phyloP scores from a whole-genome alignment of 2,329 filamentous ascomycete genomes.

The Didymella exigua region DNA sequence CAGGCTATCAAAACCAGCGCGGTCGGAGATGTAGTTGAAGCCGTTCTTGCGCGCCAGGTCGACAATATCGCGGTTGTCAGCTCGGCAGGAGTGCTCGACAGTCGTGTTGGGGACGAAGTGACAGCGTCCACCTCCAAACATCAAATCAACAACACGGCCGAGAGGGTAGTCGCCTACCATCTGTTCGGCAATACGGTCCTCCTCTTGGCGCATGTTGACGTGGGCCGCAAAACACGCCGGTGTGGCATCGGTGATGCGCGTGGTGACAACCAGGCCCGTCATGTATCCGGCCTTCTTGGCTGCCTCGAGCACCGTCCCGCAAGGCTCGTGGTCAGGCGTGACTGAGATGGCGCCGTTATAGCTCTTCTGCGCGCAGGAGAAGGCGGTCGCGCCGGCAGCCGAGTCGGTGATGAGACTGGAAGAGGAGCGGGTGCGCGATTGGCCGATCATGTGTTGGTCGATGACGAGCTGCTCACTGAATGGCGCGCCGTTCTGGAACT shows the following conservation, averaged over 20 bases:
- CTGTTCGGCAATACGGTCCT: slow-evolving; percentile 90
- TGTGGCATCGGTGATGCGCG: slow-evolving; percentile 92
- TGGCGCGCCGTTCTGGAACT: slow-evolving; percentile 75
- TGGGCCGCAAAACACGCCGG: slow-evolving; percentile 94
- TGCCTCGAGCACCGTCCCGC: slow-evolving; percentile 90
- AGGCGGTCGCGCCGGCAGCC: slow-evolving; percentile 95
- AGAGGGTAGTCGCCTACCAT: slow-evolving; percentile 87
- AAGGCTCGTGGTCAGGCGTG: slow-evolving; percentile 81
- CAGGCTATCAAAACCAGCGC: slow-evolving; percentile 76
- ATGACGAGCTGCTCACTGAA: slow-evolving; percentile 76
- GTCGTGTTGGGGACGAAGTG: slow-evolving; percentile 88
- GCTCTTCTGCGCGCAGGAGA: slow-evolving; percentile 89
- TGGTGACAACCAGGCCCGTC: slow-evolving; percentile 94
- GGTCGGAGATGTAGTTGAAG: slow-evolving; percentile 77
- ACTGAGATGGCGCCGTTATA: slow-evolving; percentile 97
- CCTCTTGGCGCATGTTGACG: slow-evolving; percentile 77
- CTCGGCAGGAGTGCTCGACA: slow-evolving; percentile 74
- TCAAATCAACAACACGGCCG: slow-evolving; percentile 85
- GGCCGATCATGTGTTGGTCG: slow-evolving; percentile 88
- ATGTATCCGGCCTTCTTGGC: slow-evolving; percentile 90
- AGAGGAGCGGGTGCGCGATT: slow-evolving; percentile 82
- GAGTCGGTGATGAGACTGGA: slow-evolving; percentile 91
- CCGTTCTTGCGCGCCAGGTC: slow-evolving; percentile 75
- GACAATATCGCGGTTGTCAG: slow-evolving; percentile 77
- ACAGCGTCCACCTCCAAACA: slow-evolving; percentile 91